Base-by-base conservation (phyloP, 2,329 filamentous ascomycete genomes). In the Ophiostoma ulmi region DNA sequence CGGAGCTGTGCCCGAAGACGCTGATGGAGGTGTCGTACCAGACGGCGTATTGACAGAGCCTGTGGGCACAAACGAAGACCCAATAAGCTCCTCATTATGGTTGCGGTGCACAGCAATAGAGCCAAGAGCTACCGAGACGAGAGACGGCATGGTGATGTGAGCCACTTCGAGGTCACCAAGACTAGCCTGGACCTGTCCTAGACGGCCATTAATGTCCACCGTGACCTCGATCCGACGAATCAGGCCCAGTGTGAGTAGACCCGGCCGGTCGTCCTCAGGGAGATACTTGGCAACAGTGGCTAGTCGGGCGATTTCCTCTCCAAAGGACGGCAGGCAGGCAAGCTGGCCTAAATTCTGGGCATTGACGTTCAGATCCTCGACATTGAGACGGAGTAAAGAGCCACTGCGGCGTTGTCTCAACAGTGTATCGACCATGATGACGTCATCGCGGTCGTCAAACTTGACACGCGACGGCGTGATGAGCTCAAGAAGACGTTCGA, bases 341-440 rank as follows among this genome's bases (percentile, higher is more conserved):
- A 97, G 81, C 74, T 90, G 87, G 13, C 86, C 82, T 55, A 92
- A 80, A 72, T 89, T 87, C 8, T 84, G 83, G 20, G 95, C 80
- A 4, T 85, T 82, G 31, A 90, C 81, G 68, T 88, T 87, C 22
- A 93, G 79, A 38, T 85, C 85, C 38, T 88, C 88, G 6, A 96
- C 77, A 3, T 86, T 88, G 5, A 91, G 78, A 67, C 92, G 88
- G 39, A 97, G 81, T 7, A 98, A 90, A 11, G 91, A 89, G 0
- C 94, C 95, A 79, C 97, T 94, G 69, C 90, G 87, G 72, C 95
- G 85, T 78, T 99, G 95, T 31, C 92, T 86, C 17, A 98, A 81
- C 0, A 99, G 83, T 0, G 93, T 97, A 75, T 98, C 94, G 31
- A 99, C 87, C 84, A 99, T 89, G 72, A 99, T 97, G 76, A 98